Evolutionary conservation across 495 filamentous ascomycete species (phyloP).

Genomic region (Penicillium cataractarum): DNA sequence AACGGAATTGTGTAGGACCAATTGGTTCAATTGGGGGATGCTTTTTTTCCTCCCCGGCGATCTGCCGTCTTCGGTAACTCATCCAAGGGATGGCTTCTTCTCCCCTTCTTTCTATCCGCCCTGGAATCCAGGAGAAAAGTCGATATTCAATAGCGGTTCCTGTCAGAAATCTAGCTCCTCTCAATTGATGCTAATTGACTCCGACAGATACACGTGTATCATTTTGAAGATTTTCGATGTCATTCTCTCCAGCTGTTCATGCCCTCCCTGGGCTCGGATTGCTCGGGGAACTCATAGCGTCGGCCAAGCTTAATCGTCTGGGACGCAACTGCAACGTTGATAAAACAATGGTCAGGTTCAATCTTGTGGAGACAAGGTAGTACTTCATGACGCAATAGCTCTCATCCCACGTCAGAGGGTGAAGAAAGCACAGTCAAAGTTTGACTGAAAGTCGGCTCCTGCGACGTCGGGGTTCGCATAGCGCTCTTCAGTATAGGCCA

Average conservation of each 20-base stretch:
- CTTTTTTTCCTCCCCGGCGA: background rate
- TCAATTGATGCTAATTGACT: background rate
- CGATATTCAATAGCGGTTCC: background rate
- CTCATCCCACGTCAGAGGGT: background rate
- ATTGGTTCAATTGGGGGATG: background rate
- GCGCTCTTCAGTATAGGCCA: background rate
- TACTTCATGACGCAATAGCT: slow-evolving; percentile 23
- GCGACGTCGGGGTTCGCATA: slow-evolving; percentile 8
- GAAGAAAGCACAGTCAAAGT: background rate
- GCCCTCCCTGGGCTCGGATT: background rate
- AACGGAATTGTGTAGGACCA: slow-evolving; percentile 24
- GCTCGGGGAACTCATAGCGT: background rate
- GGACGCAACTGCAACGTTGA: slow-evolving; percentile 37
- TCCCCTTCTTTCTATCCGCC: background rate
- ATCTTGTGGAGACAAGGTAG: slow-evolving; percentile 26
- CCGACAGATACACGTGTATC: no score
- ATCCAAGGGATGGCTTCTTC: background rate
- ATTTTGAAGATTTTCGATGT: background rate
- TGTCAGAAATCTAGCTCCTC: background rate
- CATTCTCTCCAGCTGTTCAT: background rate
- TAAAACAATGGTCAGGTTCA: slow-evolving; percentile 30
- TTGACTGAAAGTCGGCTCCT: background rate
- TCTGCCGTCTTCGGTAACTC: slow-evolving; percentile 18
- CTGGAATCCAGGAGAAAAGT: background rate
- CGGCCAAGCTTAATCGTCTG: background rate